Conservation (phyloP, 1,284 basidiomycete species). For the Leccinum proximum region DNA sequence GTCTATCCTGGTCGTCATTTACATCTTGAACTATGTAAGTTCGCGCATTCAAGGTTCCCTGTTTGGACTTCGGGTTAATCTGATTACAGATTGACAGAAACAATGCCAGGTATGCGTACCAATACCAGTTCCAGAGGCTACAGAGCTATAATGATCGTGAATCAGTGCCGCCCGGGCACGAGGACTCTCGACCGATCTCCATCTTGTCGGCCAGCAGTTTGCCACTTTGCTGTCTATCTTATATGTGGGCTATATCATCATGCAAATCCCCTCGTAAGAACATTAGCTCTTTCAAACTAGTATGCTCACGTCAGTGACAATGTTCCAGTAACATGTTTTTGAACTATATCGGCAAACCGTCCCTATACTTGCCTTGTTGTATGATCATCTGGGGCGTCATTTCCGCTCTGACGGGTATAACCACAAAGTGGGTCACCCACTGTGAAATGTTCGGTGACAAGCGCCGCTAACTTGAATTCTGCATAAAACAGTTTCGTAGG, state of each 20-base stretch:
- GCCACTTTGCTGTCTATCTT: too few species aligned
- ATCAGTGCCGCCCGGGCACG: conserved; percentile 24
- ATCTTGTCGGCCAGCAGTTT: too few species aligned
- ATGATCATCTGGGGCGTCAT: too few species aligned
- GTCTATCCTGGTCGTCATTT: conserved; percentile 49
- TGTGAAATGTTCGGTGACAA: not conserved
- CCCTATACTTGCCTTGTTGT: too few species aligned
- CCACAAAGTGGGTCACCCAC: conserved; percentile 43
- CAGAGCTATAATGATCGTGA: not conserved
- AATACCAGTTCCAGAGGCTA: not conserved
- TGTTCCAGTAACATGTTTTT: too few species aligned
- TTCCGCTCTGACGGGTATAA: conserved; percentile 12
- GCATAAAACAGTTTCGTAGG: conserved; percentile 52
- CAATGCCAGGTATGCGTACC: conserved; percentile 50
- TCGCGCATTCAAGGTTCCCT: not conserved
- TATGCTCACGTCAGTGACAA: too few species aligned
- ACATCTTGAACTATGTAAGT: conserved; percentile 51
- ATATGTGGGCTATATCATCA: too few species aligned
- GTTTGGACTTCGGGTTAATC: conserved; percentile 3
- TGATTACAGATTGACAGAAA: conserved; percentile 57
- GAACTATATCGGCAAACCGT: too few species aligned
- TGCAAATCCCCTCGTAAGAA: too few species aligned
- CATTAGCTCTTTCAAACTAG: too few species aligned
- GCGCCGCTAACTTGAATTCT: not conserved
- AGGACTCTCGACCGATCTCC: conserved; percentile 13